Evolutionary conservation across 768 basidiomycete genomes (phyloP).

Genomic region (Lactifluus subvellereus): DNA sequence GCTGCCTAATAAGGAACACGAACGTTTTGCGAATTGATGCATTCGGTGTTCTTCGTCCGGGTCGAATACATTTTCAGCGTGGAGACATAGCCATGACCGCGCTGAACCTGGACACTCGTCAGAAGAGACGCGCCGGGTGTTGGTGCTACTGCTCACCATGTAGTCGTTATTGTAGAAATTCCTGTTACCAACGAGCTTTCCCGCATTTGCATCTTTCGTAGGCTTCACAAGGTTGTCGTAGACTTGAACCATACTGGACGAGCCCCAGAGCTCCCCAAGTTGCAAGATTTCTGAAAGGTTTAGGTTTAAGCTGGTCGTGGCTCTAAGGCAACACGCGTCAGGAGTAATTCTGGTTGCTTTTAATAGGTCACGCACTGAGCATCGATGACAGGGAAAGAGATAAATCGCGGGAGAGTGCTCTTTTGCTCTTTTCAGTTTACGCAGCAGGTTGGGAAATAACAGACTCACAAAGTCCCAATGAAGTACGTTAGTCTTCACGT

Average conservation of each 20-base stretch:
- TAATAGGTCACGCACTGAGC: constrained; percentile 33
- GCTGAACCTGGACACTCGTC: constrained; percentile 29
- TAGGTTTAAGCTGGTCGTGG: constrained; percentile 28
- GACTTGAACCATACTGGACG: constrained; percentile 11
- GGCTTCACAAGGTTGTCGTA: constrained; percentile 21
- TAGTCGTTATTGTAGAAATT: constrained; percentile 33
- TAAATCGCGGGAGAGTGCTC: constrained; percentile 61
- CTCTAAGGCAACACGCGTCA: constrained; percentile 18
- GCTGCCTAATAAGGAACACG: neutral
- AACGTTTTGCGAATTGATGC: constrained; percentile 31
- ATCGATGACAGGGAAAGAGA: constrained; percentile 55
- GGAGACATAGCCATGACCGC: constrained; percentile 30
- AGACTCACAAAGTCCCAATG: constrained; percentile 67
- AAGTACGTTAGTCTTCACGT: constrained; percentile 47
- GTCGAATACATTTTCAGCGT: constrained; percentile 33
- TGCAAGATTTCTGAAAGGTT: constrained; percentile 30
- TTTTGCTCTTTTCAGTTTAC: constrained; percentile 26
- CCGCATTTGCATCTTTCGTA: constrained; percentile 29
- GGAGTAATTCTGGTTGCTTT: neutral
- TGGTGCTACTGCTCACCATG: constrained; percentile 28
- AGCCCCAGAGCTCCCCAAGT: constrained; percentile 30
- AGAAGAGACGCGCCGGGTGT: neutral
- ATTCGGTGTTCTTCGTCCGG: constrained; percentile 34
- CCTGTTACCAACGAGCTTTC: constrained; percentile 29
- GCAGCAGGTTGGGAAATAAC: neutral